Percentiles rank a stretch among this genome's conserved stretches.
Evolutionary conservation across 768 basidiomycete genomes (phyloP).

Genomic region (Tremella fuciformis): DNA sequence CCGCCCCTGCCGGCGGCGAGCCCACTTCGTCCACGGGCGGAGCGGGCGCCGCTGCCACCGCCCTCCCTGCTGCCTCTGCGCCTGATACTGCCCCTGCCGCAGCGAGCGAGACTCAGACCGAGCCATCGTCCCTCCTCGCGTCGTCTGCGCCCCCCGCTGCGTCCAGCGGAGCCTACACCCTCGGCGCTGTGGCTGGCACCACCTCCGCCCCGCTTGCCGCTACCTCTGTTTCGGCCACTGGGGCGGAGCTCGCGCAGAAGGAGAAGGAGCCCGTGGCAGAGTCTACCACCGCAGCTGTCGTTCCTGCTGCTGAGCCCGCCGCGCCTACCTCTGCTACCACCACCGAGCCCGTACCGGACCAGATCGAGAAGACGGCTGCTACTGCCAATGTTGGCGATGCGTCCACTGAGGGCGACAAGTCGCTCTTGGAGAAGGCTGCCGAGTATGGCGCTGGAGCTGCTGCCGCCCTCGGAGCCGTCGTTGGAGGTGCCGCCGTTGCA

Average conservation of each 20-base stretch:
- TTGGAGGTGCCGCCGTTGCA: constrained; percentile 31
- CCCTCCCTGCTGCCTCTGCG: constrained; percentile 11
- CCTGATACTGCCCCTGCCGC: constrained; percentile 24
- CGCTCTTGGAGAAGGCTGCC: constrained; percentile 28
- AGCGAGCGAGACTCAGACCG: constrained; percentile 17
- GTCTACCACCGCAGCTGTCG: too few relatives aligned
- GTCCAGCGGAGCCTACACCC: constrained; percentile 10
- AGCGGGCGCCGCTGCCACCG: constrained; percentile 8
- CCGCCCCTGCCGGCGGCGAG: neutral
- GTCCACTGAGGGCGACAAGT: constrained; percentile 17
- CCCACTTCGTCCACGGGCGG: constrained; percentile 14
- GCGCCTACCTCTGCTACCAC: neutral
- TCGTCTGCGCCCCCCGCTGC: constrained; percentile 36
- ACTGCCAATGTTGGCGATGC: constrained; percentile 40
- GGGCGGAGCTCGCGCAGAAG: neutral
- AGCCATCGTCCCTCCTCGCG: constrained; percentile 34
- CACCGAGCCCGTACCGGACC: constrained; percentile 22
- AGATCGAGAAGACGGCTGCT: constrained; percentile 39
- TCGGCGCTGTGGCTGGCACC: neutral
- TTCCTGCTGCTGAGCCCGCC: constrained; percentile 5
- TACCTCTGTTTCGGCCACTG: neutral
- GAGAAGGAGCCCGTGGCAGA: constrained; percentile 12
- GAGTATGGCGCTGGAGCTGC: constrained; percentile 34
- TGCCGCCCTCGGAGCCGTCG: constrained; percentile 34
- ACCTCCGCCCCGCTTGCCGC: constrained; percentile 7